Evolutionary conservation across 2,329 filamentous ascomycete species (phyloP), one percentile per base, ranked within the genome.

Genomic region (Ceratocystis ficicola): DNA sequence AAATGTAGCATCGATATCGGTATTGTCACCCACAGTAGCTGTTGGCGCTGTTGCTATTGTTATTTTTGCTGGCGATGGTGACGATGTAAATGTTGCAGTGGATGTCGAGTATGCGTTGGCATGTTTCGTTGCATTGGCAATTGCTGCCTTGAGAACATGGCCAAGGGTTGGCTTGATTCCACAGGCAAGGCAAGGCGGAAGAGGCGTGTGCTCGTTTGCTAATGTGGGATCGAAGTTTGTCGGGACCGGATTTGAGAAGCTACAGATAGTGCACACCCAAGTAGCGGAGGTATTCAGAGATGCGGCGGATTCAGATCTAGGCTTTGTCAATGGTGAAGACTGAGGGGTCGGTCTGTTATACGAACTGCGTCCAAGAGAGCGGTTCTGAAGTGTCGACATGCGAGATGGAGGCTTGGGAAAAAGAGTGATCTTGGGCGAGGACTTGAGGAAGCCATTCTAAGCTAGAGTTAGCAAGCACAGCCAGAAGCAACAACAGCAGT

Each of bases 211-310:
- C 22, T 86, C 83, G 68, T 84, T 94, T 7, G 90, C 90, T 1
- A 87, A 86, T 0, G 86, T 81, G 0, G 91, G 89, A 71, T 97
- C 93, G 73, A 97, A 97, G 74, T 96, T 96, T 46, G 89, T 89
- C 0, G 94, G 92, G 1, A 96, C 86, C 0, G 90, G 87, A 72
- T 97, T 97, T 8, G 92, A 93, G 73, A 95, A 95, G 70, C 89
- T 93, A 79, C 93, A 97, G 72, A 97, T 97, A 1, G 89, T 88
- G 77, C 93, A 97, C 22, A 97, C 86, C 93, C 93, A 97, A 3
- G 91, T 96, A 5, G 89, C 90, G 68, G 80, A 83, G 69, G 80
- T 81, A 15, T 78, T 74, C 28, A 46, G 44, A 15, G 62, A 7
- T 30, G 44, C 25, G 15, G 46, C 7, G 15, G 55, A 48, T 44